Evolutionary conservation across 140 eudicot species (phyloP), one percentile per base, ranked within the genome.

Genomic region (Senecio squalidus): DNA sequence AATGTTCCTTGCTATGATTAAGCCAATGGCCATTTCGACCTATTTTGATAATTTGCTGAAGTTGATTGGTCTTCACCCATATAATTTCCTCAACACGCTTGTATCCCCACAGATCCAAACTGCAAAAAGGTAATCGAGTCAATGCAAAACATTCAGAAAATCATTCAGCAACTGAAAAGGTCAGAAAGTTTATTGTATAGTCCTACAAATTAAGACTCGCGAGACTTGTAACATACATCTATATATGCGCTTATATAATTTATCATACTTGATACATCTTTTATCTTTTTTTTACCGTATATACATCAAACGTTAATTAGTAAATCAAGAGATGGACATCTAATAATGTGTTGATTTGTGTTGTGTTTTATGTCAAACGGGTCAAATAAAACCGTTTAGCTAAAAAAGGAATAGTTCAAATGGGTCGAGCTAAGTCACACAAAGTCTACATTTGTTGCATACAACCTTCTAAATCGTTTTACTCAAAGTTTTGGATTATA

Each of bases 11-110:
- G 74, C 98, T 92, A 62, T 92, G 98, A 70, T 92, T 92, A 17
- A 92, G 91, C 98, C 98, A 92, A 65, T 92, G 98, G 17, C 98
- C 98, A 5, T 96, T 92, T 4, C 98, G 88, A 1, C 98, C 98
- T 15, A 96, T 92, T 84, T 96, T 81, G 71, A 92, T 92, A 18
- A 92, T 92, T 55, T 96, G 74, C 70, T 92, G 98, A 41, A 92
- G 92, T 58, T 92, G 98, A 80, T 92, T 92, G 46, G 98, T 92
- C 62, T 92, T 92, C 75, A 92, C 98, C 98, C 98, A 92, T 17
- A 92, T 92, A 17, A 92, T 84, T 77, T 92, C 98, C 73, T 92
- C 98, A 57, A 82, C 85, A 8, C 98, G 88, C 68, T 76, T 87
- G 77, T 92, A 92, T 16, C 98, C 98, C 98, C 98, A 92, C 55